Percentiles rank a stretch among this genome's conserved stretches.
Conservation (phyloP, 2,329 filamentous ascomycete species). For the Bipolaris bicolor region DNA sequence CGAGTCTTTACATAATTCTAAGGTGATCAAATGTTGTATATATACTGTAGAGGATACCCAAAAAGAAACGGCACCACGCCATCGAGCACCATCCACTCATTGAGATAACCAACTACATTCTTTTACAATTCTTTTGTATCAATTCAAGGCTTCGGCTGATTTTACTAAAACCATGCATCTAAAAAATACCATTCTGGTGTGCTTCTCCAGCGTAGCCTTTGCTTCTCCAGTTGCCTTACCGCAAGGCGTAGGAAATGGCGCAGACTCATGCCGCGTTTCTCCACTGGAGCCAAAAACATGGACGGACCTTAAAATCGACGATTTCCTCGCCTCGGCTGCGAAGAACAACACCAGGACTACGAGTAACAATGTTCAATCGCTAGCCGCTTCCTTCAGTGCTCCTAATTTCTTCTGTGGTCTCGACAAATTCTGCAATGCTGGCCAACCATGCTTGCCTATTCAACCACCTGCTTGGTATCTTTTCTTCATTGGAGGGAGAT, state of each 20-base stretch:
- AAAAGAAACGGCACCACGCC: neutral
- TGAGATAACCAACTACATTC: neutral
- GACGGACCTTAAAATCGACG: slow-evolving; percentile 11
- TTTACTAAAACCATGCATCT: neutral
- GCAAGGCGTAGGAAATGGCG: neutral
- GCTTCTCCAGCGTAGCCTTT: neutral
- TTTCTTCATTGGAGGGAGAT: no score
- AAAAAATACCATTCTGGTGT: neutral
- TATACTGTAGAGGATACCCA: neutral
- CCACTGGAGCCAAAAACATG: slow-evolving; percentile 2
- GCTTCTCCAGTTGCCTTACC: neutral
- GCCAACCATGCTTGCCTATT: slow-evolving; percentile 15
- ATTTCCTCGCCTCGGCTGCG: slow-evolving; percentile 7
- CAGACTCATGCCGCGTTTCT: neutral
- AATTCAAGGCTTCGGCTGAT: neutral
- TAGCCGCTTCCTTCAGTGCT: slow-evolving; percentile 13
- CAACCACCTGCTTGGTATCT: no score
- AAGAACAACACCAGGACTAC: slow-evolving; percentile 8
- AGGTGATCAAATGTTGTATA: neutral
- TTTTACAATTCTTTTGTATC: neutral
- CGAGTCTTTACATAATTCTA: neutral
- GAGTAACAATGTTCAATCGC: slow-evolving; percentile 14
- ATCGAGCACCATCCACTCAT: neutral
- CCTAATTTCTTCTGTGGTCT: slow-evolving; percentile 17
- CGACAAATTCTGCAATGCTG: slow-evolving; percentile 17